phyloP scores from a whole-genome alignment of 2,329 filamentous ascomycete species.

The Claviceps sp. region DNA sequence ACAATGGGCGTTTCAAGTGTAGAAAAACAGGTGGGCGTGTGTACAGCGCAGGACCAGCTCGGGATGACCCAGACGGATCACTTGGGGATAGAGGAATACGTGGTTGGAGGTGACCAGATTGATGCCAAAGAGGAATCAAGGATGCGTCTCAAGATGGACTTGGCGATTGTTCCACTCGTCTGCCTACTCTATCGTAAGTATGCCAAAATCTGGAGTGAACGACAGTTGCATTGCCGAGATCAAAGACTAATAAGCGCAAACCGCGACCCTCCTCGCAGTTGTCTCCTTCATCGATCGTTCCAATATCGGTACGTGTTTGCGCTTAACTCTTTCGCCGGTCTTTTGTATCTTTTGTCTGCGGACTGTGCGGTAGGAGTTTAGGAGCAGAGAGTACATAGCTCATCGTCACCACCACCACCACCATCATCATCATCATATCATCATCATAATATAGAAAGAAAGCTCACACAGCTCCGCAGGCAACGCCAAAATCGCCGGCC shows the following conservation, averaged over 20 bases:
- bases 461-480: constrained; percentile 19
- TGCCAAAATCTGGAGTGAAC: not conserved
- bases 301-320: constrained; percentile 40
- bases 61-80: not conserved
- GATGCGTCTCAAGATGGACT: constrained; percentile 49
- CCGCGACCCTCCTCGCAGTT: constrained; percentile 1
- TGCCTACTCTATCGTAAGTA: constrained; percentile 42
- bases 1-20: not conserved
- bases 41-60: not conserved
- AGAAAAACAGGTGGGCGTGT: not conserved
- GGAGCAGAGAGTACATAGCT: too few species aligned
- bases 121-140: constrained; percentile 41
- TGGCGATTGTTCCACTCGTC: constrained; percentile 50
- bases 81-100: not conserved
- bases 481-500: constrained; percentile 43
- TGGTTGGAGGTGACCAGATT: constrained; percentile 17
- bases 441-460: not conserved
- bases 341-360: not conserved
- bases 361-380: too few species aligned
- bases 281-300: constrained; percentile 47
- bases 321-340: not conserved
- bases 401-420: too few species aligned
- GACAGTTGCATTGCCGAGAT: not conserved
- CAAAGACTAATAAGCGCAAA: not conserved
- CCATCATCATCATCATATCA: not conserved